Evolutionary conservation across 1,139 yeast genomes (phyloP), one percentile per base, ranked within the genome.

Genomic region (Pichia terricola): DNA sequence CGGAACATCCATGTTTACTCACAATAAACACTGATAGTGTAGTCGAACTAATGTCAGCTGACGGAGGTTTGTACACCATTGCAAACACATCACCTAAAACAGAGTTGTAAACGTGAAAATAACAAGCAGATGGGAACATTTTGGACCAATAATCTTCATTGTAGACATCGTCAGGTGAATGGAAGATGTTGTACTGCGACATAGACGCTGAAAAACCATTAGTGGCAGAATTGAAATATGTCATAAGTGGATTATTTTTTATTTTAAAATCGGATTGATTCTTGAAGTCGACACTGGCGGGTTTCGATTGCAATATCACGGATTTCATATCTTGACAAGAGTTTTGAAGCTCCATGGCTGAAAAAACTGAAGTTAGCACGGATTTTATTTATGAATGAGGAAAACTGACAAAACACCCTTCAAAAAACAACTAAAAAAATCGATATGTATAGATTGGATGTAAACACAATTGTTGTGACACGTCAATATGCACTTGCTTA

Each of bases 1-100:
- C 70, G 5, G 82, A 69, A 32, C 79, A 72, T 0, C 96, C 97
- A 52, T 78, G 79, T 45, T 76, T 73, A 36, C 91, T 79, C 28
- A 89, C 59, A 22, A 87, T 65, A 3, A 81, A 68, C 3, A 87
- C 73, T 44, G 81, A 73, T 25, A 82, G 67, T 6, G 35, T n/a
- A 6, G 16, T 34, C 25, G 7, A 6, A n/a, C 8, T 11, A 6
- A 7, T 34, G 35, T 34, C 25, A 10, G 16, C 35, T 6, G 7
- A 6, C 11, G 7, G 63, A 0, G 76, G 64, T 5, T 59, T 55
- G 54, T 71, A 78, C 1, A 82, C 73, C 58, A 80, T 68, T 2
- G 75, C 66, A 28, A 81, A 45, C 25, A 79, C 47, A 30, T 69
- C 63, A 3, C 80, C 81, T 53, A 80, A 75, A 25, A 81, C 43